Percentiles rank a stretch among this genome's conserved stretches.
Conservation (phyloP, 2,329 filamentous ascomycete genomes). For the Beauveria australis region DNA sequence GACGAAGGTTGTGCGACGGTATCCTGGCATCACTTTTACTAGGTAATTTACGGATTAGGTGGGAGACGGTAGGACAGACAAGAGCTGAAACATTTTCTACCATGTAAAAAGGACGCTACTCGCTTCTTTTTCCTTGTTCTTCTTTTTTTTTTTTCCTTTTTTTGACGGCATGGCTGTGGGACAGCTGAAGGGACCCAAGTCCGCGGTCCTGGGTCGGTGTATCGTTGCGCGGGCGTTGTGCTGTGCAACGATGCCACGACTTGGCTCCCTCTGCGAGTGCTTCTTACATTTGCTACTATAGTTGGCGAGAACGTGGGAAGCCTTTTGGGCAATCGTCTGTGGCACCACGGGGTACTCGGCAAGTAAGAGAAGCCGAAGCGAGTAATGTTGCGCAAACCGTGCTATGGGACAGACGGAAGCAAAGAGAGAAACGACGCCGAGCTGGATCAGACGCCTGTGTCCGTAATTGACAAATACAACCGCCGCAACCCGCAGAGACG, state of each 20-base stretch:
- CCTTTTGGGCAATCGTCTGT: too few relatives aligned
- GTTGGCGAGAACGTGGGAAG: too few relatives aligned
- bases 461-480: not conserved
- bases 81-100: not conserved
- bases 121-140: not conserved
- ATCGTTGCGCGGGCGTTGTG: not conserved
- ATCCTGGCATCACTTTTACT: not conserved
- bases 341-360: not conserved
- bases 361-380: not conserved
- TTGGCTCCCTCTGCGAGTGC: not conserved
- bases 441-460: not conserved
- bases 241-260: not conserved
- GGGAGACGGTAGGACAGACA: not conserved
- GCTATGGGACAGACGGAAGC: not conserved
- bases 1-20: not conserved
- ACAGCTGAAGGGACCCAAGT: not conserved
- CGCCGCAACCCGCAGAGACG: not conserved
- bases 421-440: not conserved
- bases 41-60: not conserved
- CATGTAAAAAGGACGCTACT: not conserved
- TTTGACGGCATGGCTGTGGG: not conserved
- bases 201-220: constrained; percentile 8
- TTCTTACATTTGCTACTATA: too few relatives aligned
- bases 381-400: not conserved
- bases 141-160: not conserved